Evolutionary conservation across 73 alveolate genomes (phyloP).

Genomic region (Paramecium caudatum): DNA sequence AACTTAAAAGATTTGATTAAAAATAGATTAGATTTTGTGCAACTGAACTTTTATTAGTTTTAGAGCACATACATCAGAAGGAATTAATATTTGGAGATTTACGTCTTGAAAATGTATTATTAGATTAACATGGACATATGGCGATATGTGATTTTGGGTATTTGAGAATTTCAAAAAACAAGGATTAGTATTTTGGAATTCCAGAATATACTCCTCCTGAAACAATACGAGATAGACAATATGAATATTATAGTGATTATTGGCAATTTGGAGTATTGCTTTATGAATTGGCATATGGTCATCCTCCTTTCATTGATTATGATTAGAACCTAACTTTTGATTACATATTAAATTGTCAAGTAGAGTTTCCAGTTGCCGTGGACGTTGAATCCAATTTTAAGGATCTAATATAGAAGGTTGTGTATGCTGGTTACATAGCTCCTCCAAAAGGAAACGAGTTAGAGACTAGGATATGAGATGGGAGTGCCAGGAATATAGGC

Average conservation of each 20-base stretch:
- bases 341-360: slow-evolving; percentile 54
- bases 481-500: slow-evolving; percentile 48
- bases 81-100: slow-evolving; percentile 42
- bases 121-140: neutral
- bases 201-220: slow-evolving; percentile 66
- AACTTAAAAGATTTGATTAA: neutral
- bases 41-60: slow-evolving; percentile 2
- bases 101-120: slow-evolving; percentile 2
- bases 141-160: slow-evolving; percentile 55
- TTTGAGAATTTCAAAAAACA: neutral
- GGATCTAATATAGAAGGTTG: slow-evolving; percentile 26
- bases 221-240: slow-evolving; percentile 13
- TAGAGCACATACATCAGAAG: slow-evolving; percentile 40
- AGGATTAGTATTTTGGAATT: neutral
- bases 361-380: neutral
- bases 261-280: slow-evolving; percentile 54
- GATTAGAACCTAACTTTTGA: slow-evolving; percentile 18
- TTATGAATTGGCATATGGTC: slow-evolving; percentile 54
- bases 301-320: slow-evolving; percentile 60
- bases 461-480: slow-evolving; percentile 39
- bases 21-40: slow-evolving; percentile 16
- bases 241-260: slow-evolving; percentile 60
- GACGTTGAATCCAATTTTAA: neutral
- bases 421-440: neutral
- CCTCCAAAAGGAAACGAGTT: slow-evolving; percentile 12